Percentiles rank a stretch among this genome's conserved stretches.
Conservation (phyloP, 1,284 basidiomycete species). For the Anthracocystis walkeri region DNA sequence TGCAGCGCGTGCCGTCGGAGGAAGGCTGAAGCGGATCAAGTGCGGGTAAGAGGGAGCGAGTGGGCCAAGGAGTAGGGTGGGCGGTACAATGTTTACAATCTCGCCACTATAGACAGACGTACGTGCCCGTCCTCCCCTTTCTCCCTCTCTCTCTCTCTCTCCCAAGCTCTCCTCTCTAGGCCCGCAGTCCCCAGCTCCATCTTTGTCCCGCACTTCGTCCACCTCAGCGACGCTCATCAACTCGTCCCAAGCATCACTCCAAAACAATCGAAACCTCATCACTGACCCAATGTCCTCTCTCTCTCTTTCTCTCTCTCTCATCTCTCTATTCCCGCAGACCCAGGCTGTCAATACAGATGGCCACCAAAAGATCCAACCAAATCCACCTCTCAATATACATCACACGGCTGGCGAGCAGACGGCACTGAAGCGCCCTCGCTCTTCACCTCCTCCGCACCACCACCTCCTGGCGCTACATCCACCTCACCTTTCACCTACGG, state of each 20-base stretch:
- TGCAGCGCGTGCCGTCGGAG: too few species aligned
- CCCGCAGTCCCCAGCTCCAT: background rate
- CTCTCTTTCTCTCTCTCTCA: background rate
- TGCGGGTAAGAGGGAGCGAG: background rate
- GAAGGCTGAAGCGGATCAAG: too few species aligned
- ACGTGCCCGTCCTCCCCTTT: constrained; percentile 8
- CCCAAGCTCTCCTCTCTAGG: constrained; percentile 56
- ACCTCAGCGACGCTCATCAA: too few species aligned
- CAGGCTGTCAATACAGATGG: constrained; percentile 71
- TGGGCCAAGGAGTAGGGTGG: background rate
- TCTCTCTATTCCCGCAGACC: constrained; percentile 62
- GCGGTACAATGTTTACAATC: constrained; percentile 4
- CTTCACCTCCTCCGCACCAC: background rate
- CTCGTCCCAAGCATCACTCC: too few species aligned
- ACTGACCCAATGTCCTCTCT: background rate
- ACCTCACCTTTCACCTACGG: constrained; percentile 86
- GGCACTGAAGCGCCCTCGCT: background rate
- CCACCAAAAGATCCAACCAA: constrained; percentile 72
- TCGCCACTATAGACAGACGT: constrained; percentile 7
- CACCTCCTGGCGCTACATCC: constrained; percentile 61
- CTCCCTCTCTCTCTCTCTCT: background rate
- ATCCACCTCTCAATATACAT: background rate
- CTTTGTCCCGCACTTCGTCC: too few species aligned
- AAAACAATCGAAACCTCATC: too few species aligned
- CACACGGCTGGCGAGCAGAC: constrained; percentile 17